Percentiles rank a stretch among this genome's conserved stretches.
Evolutionary conservation across 2,329 filamentous ascomycete genomes (phyloP).

Genomic region (Aschersonia sp.): DNA sequence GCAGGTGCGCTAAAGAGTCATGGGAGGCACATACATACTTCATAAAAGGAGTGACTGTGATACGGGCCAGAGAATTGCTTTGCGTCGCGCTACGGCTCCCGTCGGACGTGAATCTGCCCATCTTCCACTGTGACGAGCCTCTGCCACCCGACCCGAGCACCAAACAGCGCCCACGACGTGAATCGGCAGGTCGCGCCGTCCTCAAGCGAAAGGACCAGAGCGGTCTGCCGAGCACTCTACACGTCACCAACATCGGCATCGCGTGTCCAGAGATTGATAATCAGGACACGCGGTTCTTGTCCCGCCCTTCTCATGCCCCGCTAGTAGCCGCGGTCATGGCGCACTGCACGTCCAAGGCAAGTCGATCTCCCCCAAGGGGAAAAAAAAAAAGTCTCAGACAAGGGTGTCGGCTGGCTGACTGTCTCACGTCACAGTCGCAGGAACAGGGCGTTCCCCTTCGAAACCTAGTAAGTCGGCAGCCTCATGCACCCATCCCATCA

Average conservation of each 20-base stretch:
- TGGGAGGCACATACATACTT: no score
- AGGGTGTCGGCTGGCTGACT: constrained; percentile 9
- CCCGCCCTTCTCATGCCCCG: background rate
- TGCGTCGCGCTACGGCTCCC: no score
- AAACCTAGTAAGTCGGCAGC: constrained; percentile 12
- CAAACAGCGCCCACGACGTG: no score
- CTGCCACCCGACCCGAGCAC: no score
- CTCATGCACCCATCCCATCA: constrained; percentile 7
- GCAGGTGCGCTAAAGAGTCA: no score
- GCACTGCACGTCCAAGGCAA: constrained; percentile 5
- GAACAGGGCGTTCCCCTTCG: constrained; percentile 16
- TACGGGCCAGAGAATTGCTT: no score
- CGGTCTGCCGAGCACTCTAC: no score
- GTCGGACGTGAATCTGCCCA: no score
- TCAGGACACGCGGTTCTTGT: background rate
- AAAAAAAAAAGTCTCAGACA: constrained; percentile 5
- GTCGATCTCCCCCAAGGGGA: constrained; percentile 1
- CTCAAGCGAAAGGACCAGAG: no score
- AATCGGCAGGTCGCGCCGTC: no score
- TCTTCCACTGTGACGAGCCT: no score
- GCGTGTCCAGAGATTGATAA: background rate
- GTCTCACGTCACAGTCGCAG: constrained; percentile 5
- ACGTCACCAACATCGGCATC: background rate
- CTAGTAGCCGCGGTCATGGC: background rate
- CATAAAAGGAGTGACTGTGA: no score